A percentile compares a stretch with the other conserved stretches of the same genome.
These are phyloP conservation scores for Penicillium nucicola DNA, from an alignment of 495 filamentous ascomycete species.

Conservation along the genomic window DNA sequence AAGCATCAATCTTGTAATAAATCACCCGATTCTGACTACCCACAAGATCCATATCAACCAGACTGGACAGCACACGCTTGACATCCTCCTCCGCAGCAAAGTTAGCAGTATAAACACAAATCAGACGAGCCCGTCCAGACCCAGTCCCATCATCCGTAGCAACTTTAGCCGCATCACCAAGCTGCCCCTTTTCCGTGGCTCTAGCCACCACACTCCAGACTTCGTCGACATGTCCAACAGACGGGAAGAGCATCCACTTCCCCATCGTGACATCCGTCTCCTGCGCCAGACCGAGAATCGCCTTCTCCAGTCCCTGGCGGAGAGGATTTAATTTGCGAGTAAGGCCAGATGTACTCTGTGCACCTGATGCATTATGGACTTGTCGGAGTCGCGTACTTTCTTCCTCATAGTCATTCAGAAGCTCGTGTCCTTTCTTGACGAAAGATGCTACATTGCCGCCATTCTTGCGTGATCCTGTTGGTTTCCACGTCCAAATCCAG, in stretches of 20 bases:
- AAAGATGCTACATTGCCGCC: conserved; percentile 40
- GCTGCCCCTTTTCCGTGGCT: conserved; percentile 58
- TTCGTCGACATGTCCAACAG: conserved; percentile 51
- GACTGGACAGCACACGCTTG: conserved; percentile 55
- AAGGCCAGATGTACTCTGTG: conserved; percentile 36
- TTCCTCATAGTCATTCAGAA: conserved; percentile 41
- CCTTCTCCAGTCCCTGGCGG: conserved; percentile 45
- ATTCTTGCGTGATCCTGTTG: conserved; percentile 25
- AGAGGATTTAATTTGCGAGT: conserved; percentile 49
- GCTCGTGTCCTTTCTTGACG: conserved; percentile 35
- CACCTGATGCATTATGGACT: conserved; percentile 31
- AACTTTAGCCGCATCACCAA: conserved; percentile 71
- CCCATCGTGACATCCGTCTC: conserved; percentile 56
- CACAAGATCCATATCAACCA: conserved; percentile 60
- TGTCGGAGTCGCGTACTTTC: conserved; percentile 35
- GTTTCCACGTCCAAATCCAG: conserved; percentile 70
- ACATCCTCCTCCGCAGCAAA: conserved; percentile 68
- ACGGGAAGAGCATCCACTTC: conserved; percentile 85
- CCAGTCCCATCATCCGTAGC: conserved; percentile 47
- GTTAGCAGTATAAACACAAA: conserved; percentile 76
- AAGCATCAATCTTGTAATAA: conserved; percentile 83
- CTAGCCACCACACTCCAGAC: conserved; percentile 61
- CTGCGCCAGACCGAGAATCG: conserved; percentile 55
- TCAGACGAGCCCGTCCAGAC: conserved; percentile 42
- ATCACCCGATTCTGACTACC: conserved; percentile 47